Evolutionary conservation across 2,329 filamentous ascomycete species (phyloP).

Genomic region (Colletotrichum filicis): DNA sequence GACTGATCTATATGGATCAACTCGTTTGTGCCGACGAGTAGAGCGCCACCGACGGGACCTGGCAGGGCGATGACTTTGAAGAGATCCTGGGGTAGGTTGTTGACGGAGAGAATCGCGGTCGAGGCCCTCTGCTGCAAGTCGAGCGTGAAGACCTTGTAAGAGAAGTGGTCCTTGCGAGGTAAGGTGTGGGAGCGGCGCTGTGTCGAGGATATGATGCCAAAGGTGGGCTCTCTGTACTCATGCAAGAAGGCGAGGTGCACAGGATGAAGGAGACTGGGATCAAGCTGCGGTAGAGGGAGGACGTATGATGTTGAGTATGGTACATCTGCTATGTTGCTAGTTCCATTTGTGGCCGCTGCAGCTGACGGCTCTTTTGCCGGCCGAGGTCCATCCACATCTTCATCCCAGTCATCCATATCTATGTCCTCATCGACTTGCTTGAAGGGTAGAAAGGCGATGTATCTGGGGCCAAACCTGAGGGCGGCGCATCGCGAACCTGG

Average conservation of each 20-base stretch:
- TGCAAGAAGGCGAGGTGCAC: conserved; percentile 93
- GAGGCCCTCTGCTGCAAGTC: conserved; percentile 94
- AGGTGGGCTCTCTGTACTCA: conserved; percentile 97
- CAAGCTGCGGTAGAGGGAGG: conserved; percentile 86
- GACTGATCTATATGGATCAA: conserved; percentile 96
- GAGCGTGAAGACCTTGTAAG: conserved; percentile 94
- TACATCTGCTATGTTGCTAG: conserved; percentile 59
- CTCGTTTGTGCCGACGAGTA: conserved; percentile 89
- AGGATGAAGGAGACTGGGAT: conserved; percentile 87
- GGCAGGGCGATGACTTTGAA: conserved; percentile 85
- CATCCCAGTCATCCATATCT: conserved; percentile 91
- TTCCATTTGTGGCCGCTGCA: conserved; percentile 46
- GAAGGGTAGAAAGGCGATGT: conserved; percentile 94
- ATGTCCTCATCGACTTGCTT: conserved; percentile 87
- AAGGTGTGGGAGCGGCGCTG: conserved; percentile 79
- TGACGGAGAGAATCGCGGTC: conserved; percentile 89
- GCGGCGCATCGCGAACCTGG: conserved; percentile 93
- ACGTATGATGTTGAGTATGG: conserved; percentile 94
- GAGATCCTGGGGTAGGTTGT: conserved; percentile 87
- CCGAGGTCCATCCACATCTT: conserved; percentile 78
- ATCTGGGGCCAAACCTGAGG: conserved; percentile 89
- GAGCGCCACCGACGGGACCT: conserved; percentile 85
- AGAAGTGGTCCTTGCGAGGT: conserved; percentile 85
- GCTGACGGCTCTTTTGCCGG: conserved; percentile 57
- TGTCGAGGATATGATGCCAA: conserved; percentile 89